A percentile compares a stretch with the other conserved stretches of the same genome.
These are phyloP conservation scores for Cercophora sp. DNA, from an alignment of 495 filamentous ascomycete genomes.

Conservation along the genomic window DNA sequence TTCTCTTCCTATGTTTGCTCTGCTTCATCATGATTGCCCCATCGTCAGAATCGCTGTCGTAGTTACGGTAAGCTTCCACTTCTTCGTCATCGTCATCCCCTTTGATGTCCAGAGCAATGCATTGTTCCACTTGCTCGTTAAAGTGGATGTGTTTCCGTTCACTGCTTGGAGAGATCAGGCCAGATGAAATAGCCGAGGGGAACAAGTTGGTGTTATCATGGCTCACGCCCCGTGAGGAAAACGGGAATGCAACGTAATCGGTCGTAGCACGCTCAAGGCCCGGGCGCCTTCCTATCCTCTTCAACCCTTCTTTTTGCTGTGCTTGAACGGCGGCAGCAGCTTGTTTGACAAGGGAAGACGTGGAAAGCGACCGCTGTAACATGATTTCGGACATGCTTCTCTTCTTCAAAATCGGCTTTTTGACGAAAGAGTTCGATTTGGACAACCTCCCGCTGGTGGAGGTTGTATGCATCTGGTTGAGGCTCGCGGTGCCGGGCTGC, in stretches of 20 bases:
- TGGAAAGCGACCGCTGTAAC: conserved; percentile 83
- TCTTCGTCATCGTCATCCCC: conserved; percentile 67
- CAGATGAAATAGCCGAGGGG: conserved; percentile 58
- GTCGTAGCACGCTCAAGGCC: conserved; percentile 55
- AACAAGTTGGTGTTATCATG: conserved; percentile 53
- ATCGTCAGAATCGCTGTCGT: conserved; percentile 67
- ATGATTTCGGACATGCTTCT: conserved; percentile 93
- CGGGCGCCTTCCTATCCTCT: conserved; percentile 39
- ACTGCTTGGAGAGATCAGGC: conserved; percentile 59
- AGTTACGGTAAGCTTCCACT: conserved; percentile 41
- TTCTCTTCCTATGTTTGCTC: conserved; percentile 38
- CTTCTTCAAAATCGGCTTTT: conserved; percentile 96
- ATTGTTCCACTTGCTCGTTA: conserved; percentile 92
- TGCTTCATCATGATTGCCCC: conserved; percentile 83
- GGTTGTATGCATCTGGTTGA: conserved; percentile 49
- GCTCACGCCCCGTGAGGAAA: conserved; percentile 54
- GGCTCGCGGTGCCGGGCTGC: conserved; percentile 56
- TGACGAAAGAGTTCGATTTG: conserved; percentile 74
- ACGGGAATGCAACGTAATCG: conserved; percentile 60
- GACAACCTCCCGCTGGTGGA: conserved; percentile 55
- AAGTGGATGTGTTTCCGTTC: conserved; percentile 90
- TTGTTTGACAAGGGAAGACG: conserved; percentile 88
- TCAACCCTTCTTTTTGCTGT: conserved; percentile 62
- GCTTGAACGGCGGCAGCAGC: conserved; percentile 89
- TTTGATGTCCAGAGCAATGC: conserved; percentile 87